These are phyloP conservation scores for Yamadazyma triangularis DNA, from an alignment of 1,139 yeast genomes.

Conservation along the genomic window DNA sequence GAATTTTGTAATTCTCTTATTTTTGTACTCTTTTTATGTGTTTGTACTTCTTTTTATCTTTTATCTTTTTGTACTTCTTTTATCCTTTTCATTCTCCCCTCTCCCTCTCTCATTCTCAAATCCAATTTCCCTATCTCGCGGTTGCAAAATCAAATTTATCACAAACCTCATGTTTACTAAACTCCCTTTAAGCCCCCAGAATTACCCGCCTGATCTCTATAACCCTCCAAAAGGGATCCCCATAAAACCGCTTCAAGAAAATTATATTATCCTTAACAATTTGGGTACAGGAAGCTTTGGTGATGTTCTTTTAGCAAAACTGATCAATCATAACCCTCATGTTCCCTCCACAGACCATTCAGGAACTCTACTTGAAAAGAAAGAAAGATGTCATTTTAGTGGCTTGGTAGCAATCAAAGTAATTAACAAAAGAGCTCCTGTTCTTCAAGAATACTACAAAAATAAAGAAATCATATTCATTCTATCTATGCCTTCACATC, in stretches of 20 bases:
- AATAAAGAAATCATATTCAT: conserved; percentile 78
- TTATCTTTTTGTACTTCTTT: no score
- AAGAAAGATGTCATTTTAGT: conserved; percentile 11
- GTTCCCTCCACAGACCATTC: conserved; percentile 51
- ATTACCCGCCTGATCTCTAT: conserved; percentile 11
- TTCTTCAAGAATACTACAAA: conserved; percentile 52
- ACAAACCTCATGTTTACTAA: no score
- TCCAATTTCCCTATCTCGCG: no score
- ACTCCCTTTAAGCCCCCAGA: no score
- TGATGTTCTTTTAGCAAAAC: conserved; percentile 59
- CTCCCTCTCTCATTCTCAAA: no score
- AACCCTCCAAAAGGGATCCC: conserved; percentile 21
- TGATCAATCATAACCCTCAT: conserved; percentile 15
- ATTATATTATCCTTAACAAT: conserved; percentile 48
- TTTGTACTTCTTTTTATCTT: no score
- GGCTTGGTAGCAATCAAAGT: conserved; percentile 81
- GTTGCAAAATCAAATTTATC: no score
- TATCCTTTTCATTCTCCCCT: no score
- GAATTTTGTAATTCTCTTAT: no score
- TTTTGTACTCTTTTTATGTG: no score
- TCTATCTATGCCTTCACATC: conserved; percentile 64
- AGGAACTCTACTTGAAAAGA: no score
- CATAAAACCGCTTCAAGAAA: conserved; percentile 34
- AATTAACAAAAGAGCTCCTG: conserved; percentile 52
- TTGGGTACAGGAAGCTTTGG: conserved; percentile 84